These are phyloP conservation scores for Gentiana macrophylla DNA, from an alignment of 257 asterid species.

Conservation along the genomic window DNA sequence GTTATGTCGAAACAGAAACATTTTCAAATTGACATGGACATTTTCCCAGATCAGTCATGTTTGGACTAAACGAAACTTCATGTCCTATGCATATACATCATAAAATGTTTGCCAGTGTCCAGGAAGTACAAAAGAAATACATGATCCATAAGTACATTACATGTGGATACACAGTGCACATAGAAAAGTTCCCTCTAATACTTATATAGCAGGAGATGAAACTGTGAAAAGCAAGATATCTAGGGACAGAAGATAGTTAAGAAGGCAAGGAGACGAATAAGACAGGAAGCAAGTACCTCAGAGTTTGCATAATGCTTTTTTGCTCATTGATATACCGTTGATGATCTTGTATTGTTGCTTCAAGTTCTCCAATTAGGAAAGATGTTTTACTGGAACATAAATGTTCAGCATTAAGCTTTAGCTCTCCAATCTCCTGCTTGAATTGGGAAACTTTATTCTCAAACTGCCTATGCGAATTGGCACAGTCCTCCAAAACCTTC, in stretches of 20 bases:
- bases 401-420: conserved; percentile 61
- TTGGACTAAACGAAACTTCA: too few species aligned
- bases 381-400: conserved; percentile 70
- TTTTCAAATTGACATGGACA: too few species aligned
- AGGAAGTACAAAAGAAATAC: too few species aligned
- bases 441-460: conserved; percentile 84
- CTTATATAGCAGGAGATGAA: not conserved
- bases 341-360: conserved; percentile 53
- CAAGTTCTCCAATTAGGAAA: conserved; percentile 58
- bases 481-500: conserved; percentile 76
- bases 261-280: conserved; percentile 6
- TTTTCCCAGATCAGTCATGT: too few species aligned
- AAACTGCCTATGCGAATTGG: conserved; percentile 78
- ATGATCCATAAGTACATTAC: too few species aligned
- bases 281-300: conserved; percentile 40
- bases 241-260: not conserved
- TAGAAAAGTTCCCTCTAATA: too few species aligned
- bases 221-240: not conserved
- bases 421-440: conserved; percentile 79
- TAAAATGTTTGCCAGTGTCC: too few species aligned
- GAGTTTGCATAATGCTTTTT: conserved; percentile 86
- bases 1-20: too few species aligned
- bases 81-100: too few species aligned
- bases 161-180: too few species aligned
- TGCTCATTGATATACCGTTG: conserved; percentile 66